Base-by-base conservation (phyloP, 768 basidiomycete genomes). In the Hygrophorus russula region DNA sequence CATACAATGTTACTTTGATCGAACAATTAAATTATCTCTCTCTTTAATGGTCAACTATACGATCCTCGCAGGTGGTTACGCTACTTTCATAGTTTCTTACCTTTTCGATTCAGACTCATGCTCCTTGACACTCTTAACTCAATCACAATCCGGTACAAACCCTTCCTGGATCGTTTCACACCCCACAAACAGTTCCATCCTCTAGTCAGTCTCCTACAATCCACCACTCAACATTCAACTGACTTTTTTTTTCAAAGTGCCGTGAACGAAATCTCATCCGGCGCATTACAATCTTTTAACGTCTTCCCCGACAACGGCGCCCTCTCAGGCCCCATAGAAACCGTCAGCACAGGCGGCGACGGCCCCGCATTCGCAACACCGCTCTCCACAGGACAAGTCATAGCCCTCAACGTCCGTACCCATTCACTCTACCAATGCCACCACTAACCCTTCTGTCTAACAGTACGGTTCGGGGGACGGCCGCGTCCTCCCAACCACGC, bases 11-110 rank as follows among this genome's bases (percentile, higher is more conserved):
- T n/a, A n/a, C n/a, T n/a, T n/a, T n/a, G n/a, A n/a, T n/a, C n/a
- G n/a, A n/a, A n/a, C n/a, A n/a, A n/a, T n/a, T n/a, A 24, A 24
- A 24, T 24, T 24, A 24, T 7, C 24, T 24, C 9, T 35, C n/a
- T 17, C 10, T 35, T 4, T 33, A 11, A 83, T 82, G 81, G 80
- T 82, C 51, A 68, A 74, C 43, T 75, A 79, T 53, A 79, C 67
- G 3, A 78, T 85, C 48, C 67, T 83, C 29, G 81, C 81, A 24
- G 80, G 81, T 28, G 80, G 80, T 12, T 82, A 74, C 53, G 65
- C 67, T 37, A 59, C 73, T 46, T 79, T 77, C 51, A 66, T 84
- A 42, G 76, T 75, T 2, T 71, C 76, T 0, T 82, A 82, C 57
- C 53, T 74, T 29, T 84, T 83, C 61, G 70, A 75, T 52, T 59